Conservation (phyloP, 2,329 filamentous ascomycete species). For the Neopestalotiopsis sp. region DNA sequence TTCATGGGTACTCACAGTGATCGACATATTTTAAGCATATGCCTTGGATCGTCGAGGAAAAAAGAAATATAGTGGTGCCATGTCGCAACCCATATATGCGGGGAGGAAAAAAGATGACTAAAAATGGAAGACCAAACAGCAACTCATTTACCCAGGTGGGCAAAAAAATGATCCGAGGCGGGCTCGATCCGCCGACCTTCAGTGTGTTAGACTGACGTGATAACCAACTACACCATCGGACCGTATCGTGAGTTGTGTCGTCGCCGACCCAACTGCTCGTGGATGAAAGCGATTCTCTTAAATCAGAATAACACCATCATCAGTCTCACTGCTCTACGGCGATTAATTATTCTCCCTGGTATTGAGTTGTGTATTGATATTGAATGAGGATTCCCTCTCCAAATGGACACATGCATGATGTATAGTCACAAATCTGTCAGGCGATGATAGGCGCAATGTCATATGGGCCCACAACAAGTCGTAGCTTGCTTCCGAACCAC, state of each 20-base stretch:
- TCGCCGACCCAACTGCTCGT: conserved; percentile 2
- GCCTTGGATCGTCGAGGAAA: neutral
- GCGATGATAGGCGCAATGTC: too few relatives aligned
- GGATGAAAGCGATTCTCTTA: neutral
- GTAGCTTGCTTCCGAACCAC: too few relatives aligned
- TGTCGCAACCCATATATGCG: too few relatives aligned
- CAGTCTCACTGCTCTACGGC: too few relatives aligned
- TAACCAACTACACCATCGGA: conserved; percentile 48
- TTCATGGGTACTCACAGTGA: neutral
- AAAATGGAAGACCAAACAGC: neutral
- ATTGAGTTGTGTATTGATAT: neutral
- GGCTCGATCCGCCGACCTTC: conserved; percentile 42
- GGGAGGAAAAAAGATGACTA: neutral
- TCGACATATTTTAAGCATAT: neutral
- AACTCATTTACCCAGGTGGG: neutral
- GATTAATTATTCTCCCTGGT: too few relatives aligned
- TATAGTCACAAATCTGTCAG: too few relatives aligned
- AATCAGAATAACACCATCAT: too few relatives aligned
- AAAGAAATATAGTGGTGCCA: neutral
- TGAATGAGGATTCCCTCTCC: neutral
- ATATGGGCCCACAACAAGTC: too few relatives aligned
- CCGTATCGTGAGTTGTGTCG: neutral
- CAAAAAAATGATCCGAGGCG: conserved; percentile 21
- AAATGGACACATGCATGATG: neutral
- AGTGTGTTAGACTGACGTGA: conserved; percentile 54